phyloP scores from a whole-genome alignment of 2,329 filamentous ascomycete species.

The Monosporascus sp. region DNA sequence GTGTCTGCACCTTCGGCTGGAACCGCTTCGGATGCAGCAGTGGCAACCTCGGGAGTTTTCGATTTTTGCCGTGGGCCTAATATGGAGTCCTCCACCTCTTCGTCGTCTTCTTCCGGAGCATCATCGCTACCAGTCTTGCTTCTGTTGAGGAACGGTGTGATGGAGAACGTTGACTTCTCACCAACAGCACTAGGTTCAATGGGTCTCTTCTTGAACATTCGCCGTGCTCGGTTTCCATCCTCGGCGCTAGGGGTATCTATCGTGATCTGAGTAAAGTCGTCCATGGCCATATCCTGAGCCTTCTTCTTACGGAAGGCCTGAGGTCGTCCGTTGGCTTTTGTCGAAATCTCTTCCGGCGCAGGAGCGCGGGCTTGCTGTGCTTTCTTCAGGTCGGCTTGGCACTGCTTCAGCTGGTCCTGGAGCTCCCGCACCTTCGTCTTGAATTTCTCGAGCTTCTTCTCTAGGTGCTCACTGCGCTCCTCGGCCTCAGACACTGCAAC shows the following conservation, averaged over 20 bases:
- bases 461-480: slow-evolving; percentile 57
- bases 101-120: slow-evolving; percentile 20
- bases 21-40: not conserved
- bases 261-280: slow-evolving; percentile 40
- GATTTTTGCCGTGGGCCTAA: slow-evolving; percentile 10
- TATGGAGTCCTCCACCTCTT: slow-evolving; percentile 19
- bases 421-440: slow-evolving; percentile 63
- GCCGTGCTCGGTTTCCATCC: slow-evolving; percentile 29
- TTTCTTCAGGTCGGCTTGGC: slow-evolving; percentile 38
- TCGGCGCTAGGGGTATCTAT: slow-evolving; percentile 38
- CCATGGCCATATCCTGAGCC: slow-evolving; percentile 37
- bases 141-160: slow-evolving; percentile 87
- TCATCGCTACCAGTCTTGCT: slow-evolving; percentile 52
- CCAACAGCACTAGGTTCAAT: slow-evolving; percentile 58
- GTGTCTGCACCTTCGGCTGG: not conserved
- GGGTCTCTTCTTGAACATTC: slow-evolving; percentile 50
- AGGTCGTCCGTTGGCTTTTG: slow-evolving; percentile 26
- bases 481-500: slow-evolving; percentile 57
- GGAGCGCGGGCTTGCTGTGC: slow-evolving; percentile 34
- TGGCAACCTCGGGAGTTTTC: slow-evolving; percentile 8
- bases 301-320: slow-evolving; percentile 41
- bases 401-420: slow-evolving; percentile 68
- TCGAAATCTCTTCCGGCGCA: slow-evolving; percentile 20
- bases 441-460: slow-evolving; percentile 65
- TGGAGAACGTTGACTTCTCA: slow-evolving; percentile 88